These are phyloP conservation scores for Carex scoparia DNA, from an alignment of 176 grass and related monocot species.

Conservation along the genomic window DNA sequence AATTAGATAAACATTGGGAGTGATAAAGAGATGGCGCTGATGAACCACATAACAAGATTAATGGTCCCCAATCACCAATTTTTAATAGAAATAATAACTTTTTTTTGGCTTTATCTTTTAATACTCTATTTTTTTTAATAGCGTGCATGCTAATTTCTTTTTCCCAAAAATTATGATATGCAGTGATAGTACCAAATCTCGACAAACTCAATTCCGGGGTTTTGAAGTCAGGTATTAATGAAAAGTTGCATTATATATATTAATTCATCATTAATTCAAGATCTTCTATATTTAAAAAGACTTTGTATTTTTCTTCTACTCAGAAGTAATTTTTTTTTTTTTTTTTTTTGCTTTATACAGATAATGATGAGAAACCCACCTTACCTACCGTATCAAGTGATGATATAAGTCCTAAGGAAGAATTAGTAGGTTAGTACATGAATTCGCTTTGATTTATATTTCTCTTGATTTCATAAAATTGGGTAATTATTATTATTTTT, in stretches of 20 bases:
- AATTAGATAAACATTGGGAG: background rate
- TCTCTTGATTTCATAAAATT: background rate
- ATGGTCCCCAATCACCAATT: background rate
- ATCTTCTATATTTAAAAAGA: background rate
- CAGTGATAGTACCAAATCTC: background rate
- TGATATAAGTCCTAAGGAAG: background rate
- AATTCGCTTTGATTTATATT: background rate
- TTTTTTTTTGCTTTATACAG: background rate
- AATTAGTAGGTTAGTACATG: background rate
- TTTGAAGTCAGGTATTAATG: background rate
- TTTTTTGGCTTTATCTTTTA: background rate
- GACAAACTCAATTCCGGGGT: background rate
- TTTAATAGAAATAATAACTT: background rate
- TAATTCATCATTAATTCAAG: background rate
- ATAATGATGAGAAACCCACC: background rate
- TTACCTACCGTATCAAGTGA: constrained; percentile 10
- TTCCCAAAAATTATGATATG: background rate
- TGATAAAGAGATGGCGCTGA: background rate
- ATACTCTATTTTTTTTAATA: background rate
- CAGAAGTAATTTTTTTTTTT: background rate
- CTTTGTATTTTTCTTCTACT: background rate
- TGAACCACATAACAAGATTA: background rate
- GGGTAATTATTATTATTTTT: background rate
- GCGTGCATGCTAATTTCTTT: background rate
- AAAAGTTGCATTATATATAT: background rate